A percentile compares a stretch with the other conserved stretches of the same genome.
phyloP scores from a whole-genome alignment of 768 basidiomycete species.

The Boletus sensibilis region DNA sequence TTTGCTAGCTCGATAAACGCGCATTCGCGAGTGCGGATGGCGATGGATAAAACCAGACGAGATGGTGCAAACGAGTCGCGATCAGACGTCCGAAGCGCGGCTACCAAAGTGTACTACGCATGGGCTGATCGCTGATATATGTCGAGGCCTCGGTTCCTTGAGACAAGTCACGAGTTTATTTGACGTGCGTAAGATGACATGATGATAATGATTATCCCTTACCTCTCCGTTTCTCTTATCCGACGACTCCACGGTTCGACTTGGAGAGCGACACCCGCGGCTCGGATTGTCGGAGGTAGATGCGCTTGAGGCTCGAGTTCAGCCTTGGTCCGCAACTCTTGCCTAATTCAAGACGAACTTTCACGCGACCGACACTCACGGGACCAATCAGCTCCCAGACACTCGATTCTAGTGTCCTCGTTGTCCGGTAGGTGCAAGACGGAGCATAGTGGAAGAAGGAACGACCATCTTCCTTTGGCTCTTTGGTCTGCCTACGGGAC shows the following conservation, averaged over 20 bases:
- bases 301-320: too few species aligned
- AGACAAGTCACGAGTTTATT: slow-evolving; percentile 11
- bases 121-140: slow-evolving; percentile 10
- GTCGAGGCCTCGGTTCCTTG: slow-evolving; percentile 9
- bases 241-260: background rate
- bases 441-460: too few species aligned
- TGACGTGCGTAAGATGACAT: slow-evolving; percentile 1
- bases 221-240: background rate
- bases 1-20: background rate
- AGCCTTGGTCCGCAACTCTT: background rate
- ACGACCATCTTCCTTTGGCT: too few species aligned
- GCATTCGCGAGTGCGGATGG: slow-evolving; percentile 20
- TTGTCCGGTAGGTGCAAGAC: too few species aligned
- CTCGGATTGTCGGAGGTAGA: background rate
- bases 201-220: background rate
- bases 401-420: background rate
- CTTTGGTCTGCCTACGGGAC: too few species aligned
- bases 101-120: slow-evolving; percentile 1
- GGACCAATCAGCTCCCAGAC: background rate
- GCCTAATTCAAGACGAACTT: slow-evolving; percentile 7
- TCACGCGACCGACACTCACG: slow-evolving; percentile 9
- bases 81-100: background rate
- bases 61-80: slow-evolving; percentile 1
- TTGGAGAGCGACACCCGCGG: background rate
- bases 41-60: background rate